Evolutionary conservation across 176 grass and related monocot genomes (phyloP), one percentile per base, ranked within the genome.

Genomic region (Metroxylon sagu): DNA sequence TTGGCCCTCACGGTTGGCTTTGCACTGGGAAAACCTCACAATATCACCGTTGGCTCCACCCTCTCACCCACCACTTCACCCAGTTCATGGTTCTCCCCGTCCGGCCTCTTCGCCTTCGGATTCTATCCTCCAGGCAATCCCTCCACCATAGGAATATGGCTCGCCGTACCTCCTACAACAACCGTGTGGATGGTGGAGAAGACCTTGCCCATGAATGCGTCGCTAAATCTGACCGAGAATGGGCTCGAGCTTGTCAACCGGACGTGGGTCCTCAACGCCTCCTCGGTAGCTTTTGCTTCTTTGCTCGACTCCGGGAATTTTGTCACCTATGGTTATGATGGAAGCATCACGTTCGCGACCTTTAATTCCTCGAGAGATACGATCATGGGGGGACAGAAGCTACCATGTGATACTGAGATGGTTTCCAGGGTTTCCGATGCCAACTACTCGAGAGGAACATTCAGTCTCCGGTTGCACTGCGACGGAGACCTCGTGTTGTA

Each of bases 81-180:
- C 29, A 35, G 6, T 35, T 19, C 1, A 15, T 84, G 81, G 81
- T 10, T 29, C 50, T 84, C 76, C 23, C 56, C 60, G 15, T 79
- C 76, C 0, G 65, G 76, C 26, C 71, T 16, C 54, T 84, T 84
- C 48, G 71, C 76, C 18, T 71, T 79, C 5, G 75, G 75, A 17
- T 84, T 79, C 72, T 84, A 75, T 21, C 60, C 70, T 19, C 50
- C 65, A 6, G 66, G 7, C 15, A 49, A 70, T 50, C 55, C 65
- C 18, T 78, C 74, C 25, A 50, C 75, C 12, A 64, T 83, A 2
- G 81, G 81, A 18, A 59, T 78, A 18, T 74, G 75, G 74, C 75
- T 83, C 29, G 29, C 57, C 14, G 26, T 23, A 2, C 23, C 15
- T 23, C 52, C 65, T 28, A 54, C 48, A 8, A 70, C 28, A 31